Percentiles rank a stretch among this genome's conserved stretches.
phyloP scores from a whole-genome alignment of 768 basidiomycete species.

The Paxillus ammoniavirescens region DNA sequence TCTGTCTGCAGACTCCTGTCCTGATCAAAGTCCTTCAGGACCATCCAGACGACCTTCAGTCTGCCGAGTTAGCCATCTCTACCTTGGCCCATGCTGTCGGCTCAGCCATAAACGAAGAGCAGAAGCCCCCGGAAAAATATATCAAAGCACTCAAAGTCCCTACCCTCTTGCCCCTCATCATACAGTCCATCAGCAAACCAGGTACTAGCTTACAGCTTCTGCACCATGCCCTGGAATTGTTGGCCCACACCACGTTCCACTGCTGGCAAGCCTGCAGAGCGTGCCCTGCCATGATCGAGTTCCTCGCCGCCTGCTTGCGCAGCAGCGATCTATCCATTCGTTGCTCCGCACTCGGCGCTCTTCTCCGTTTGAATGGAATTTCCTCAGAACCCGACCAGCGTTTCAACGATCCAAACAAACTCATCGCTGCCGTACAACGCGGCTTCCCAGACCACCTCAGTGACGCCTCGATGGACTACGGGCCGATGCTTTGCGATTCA shows the following conservation, averaged over 20 bases:
- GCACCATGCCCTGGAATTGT: conserved; percentile 50
- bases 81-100: conserved; percentile 52
- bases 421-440: conserved; percentile 42
- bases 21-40: conserved; percentile 48
- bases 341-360: conserved; percentile 49
- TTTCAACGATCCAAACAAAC: conserved; percentile 45
- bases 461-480: conserved; percentile 50
- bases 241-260: conserved; percentile 43
- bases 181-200: conserved; percentile 45
- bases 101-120: conserved; percentile 42
- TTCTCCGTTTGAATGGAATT: conserved; percentile 48
- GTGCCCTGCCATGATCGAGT: conserved; percentile 42
- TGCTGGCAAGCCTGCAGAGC: conserved; percentile 44
- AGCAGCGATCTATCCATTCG: conserved; percentile 54
- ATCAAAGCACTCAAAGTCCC: conserved; percentile 43
- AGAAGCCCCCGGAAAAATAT: conserved; percentile 35
- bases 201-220: conserved; percentile 40
- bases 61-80: conserved; percentile 50
- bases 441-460: conserved; percentile 46
- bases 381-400: conserved; percentile 45
- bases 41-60: conserved; percentile 47
- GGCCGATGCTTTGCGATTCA: conserved; percentile 45
- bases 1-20: conserved; percentile 42
- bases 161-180: conserved; percentile 41
- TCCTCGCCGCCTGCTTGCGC: conserved; percentile 55